Conservation (phyloP, 2,329 filamentous ascomycete genomes). For the Lasiodiplodia gonubiensis region DNA sequence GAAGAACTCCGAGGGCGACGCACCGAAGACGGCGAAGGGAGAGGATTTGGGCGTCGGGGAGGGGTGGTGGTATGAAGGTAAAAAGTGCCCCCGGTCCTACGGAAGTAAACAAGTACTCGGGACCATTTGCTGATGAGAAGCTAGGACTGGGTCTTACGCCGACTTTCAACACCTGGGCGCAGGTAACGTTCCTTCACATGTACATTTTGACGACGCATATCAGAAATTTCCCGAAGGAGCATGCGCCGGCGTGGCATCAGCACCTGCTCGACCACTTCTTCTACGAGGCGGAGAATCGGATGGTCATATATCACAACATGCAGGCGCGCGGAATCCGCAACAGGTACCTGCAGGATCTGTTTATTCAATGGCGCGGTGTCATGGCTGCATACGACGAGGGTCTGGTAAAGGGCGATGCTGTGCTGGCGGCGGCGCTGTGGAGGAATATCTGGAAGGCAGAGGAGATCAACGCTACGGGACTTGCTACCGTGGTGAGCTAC, state of each 20-base stretch:
- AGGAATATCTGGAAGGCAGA: slow-evolving; percentile 85
- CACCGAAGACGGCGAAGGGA: slow-evolving; percentile 75
- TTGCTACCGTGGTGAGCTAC: slow-evolving; percentile 68
- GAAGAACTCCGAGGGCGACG: slow-evolving; percentile 68
- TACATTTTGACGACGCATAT: slow-evolving; percentile 86
- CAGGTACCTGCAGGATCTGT: slow-evolving; percentile 80
- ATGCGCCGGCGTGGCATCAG: slow-evolving; percentile 79
- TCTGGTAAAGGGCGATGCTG: slow-evolving; percentile 74
- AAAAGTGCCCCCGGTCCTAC: too few species aligned
- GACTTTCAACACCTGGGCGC: slow-evolving; percentile 94
- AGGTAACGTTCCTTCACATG: slow-evolving; percentile 95
- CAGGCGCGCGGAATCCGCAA: slow-evolving; percentile 61
- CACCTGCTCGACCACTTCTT: slow-evolving; percentile 96
- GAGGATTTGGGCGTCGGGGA: slow-evolving; percentile 79
- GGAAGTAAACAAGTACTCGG: too few species aligned
- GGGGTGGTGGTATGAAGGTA: slow-evolving; percentile 84
- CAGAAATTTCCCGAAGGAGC: slow-evolving; percentile 74
- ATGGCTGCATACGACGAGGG: slow-evolving; percentile 86
- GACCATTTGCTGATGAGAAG: neutral
- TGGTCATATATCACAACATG: slow-evolving; percentile 79
- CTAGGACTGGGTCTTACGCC: slow-evolving; percentile 77
- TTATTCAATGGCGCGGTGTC: slow-evolving; percentile 88
- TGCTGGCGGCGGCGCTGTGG: slow-evolving; percentile 85
- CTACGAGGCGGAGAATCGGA: slow-evolving; percentile 82
- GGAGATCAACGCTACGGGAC: slow-evolving; percentile 64